Base-by-base conservation (phyloP, 345 rosid species). In the Zanthoxylum bungeanum region DNA sequence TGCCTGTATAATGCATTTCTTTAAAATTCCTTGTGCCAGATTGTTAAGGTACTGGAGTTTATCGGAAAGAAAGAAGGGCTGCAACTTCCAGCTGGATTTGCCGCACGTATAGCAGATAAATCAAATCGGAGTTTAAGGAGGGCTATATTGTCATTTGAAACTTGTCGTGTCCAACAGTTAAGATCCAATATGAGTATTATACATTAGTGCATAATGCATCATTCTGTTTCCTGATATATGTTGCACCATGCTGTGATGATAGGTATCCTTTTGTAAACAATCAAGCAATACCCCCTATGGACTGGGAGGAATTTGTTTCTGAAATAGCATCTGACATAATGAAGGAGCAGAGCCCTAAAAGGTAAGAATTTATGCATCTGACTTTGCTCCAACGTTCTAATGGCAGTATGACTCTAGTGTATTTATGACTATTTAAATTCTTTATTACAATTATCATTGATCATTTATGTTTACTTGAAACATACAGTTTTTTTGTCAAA, bases 271-370 rank as follows among this genome's bases (percentile, higher is more conserved):
- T 92, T 76, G 73, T 82, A 47, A 68, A 61, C 80, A 87, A 89
- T 80, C 99, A 92, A 80, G 83, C 69, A 66, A 92, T 95, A 68
- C 88, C 93, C 16, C 87, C 93, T 10, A 89, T 92, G 97, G 98
- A 95, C 64, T 95, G 99, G 98, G 99, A 92, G 81, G 97, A 92
- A 81, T 95, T 88, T 81, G 81, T 92, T 77, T 66, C 86, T 78
- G 93, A 90, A 85, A 82, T 95, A 76, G 87, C 96, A 70, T 84
- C 93, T 4, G 98, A 92, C 73, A 80, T 90, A 73, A 87, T 95
- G 98, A 85, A 80, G 87, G 99, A 95, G 84, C 98, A 95, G 76
- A 95, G 98, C 74, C 98, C 97, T 62, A 93, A 89, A 83, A 88
- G 87, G 97, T 93, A 36, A 37, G 52, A 28, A 62, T 30, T 73